A percentile compares a stretch with the other conserved stretches of the same genome.
phyloP scores from a whole-genome alignment of 2,329 filamentous ascomycete species.

The Xylaria sp. region DNA sequence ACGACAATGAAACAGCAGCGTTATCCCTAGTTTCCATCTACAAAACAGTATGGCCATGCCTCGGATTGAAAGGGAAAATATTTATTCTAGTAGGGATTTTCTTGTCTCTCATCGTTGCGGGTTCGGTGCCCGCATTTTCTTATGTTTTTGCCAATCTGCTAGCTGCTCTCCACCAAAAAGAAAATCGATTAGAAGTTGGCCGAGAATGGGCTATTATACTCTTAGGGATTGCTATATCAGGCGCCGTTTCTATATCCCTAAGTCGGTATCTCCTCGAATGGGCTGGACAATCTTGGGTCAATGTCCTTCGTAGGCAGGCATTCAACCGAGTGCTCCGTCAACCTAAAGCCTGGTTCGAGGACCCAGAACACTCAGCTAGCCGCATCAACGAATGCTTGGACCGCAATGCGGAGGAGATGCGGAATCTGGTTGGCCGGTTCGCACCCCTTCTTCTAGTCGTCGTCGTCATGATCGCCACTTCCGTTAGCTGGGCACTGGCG shows the following conservation, averaged over 20 bases:
- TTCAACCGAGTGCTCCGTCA: slow-evolving; percentile 75
- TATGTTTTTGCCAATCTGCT: slow-evolving; percentile 77
- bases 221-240: slow-evolving; percentile 68
- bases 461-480: slow-evolving; percentile 68
- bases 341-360: slow-evolving; percentile 78
- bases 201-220: slow-evolving; percentile 73
- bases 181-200: slow-evolving; percentile 55
- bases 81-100: slow-evolving; percentile 66
- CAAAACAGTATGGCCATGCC: slow-evolving; percentile 70
- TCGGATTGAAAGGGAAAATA: slow-evolving; percentile 57
- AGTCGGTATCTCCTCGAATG: slow-evolving; percentile 75
- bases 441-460: slow-evolving; percentile 72
- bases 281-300: slow-evolving; percentile 77
- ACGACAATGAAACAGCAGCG: not conserved
- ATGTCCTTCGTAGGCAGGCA: slow-evolving; percentile 70
- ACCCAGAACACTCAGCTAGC: slow-evolving; percentile 65
- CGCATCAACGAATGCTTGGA: slow-evolving; percentile 76
- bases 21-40: slow-evolving; percentile 62
- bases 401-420: slow-evolving; percentile 84
- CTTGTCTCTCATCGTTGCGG: slow-evolving; percentile 67
- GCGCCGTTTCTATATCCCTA: slow-evolving; percentile 68
- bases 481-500: slow-evolving; percentile 74
- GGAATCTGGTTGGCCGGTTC: slow-evolving; percentile 80
- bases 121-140: slow-evolving; percentile 75
- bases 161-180: slow-evolving; percentile 66